Percentiles rank a stretch among this genome's conserved stretches.
Conservation (phyloP, 306 rosid genomes). For the Carpinus fangiana region DNA sequence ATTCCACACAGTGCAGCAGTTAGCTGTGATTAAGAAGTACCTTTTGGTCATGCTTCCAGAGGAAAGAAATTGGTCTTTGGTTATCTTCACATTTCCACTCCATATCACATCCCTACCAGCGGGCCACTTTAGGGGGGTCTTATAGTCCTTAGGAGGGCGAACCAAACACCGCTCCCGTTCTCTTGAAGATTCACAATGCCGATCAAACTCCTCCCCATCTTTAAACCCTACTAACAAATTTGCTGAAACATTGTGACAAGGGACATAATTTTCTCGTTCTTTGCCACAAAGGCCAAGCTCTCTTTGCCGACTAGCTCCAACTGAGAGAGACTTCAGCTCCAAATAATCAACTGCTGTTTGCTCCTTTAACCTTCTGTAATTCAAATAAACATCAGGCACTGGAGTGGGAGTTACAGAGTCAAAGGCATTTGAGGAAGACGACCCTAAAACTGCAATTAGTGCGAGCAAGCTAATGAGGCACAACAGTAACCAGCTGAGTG, state of each 20-base stretch:
- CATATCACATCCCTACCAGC: constrained; percentile 92
- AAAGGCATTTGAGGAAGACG: constrained; percentile 63
- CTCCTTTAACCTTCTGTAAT: constrained; percentile 90
- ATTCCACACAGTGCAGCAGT: constrained; percentile 8
- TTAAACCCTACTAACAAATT: constrained; percentile 65
- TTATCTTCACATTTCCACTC: constrained; percentile 95
- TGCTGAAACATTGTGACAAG: constrained; percentile 87
- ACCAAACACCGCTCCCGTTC: constrained; percentile 64
- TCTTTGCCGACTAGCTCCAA: constrained; percentile 48
- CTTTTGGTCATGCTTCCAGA: constrained; percentile 99
- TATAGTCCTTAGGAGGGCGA: constrained; percentile 99
- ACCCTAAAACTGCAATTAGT: constrained; percentile 62
- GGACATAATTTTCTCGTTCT: constrained; percentile 84
- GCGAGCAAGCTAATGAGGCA: constrained; percentile 68
- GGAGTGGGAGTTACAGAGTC: constrained; percentile 43
- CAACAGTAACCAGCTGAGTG: constrained; percentile 72
- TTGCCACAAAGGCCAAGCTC: constrained; percentile 81
- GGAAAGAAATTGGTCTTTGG: constrained; percentile 95
- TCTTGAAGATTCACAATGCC: constrained; percentile 69
- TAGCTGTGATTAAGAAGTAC: constrained; percentile 37
- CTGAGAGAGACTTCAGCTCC: constrained; percentile 73
- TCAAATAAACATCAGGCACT: constrained; percentile 60
- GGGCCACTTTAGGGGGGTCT: constrained; percentile 90
- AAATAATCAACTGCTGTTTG: constrained; percentile 78
- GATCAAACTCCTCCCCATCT: constrained; percentile 87